Conservation (phyloP, 257 asterid genomes). For the Catharanthus roseus region DNA sequence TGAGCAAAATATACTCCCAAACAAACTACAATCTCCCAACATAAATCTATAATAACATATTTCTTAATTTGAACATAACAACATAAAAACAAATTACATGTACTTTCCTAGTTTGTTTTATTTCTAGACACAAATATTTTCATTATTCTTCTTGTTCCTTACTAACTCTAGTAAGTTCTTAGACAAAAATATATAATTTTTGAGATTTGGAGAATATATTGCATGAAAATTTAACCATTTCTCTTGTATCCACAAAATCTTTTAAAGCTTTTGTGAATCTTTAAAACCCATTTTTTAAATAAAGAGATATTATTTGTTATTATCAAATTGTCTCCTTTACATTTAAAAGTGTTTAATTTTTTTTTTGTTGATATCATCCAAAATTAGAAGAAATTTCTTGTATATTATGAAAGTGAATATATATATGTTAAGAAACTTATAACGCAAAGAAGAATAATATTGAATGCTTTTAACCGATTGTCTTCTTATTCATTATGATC, state of each 20-base stretch:
- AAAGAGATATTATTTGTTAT: background rate
- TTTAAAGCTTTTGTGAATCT: slow-evolving; percentile 6
- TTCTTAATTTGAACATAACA: slow-evolving; percentile 2
- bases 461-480: too few relatives aligned
- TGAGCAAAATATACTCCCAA: slow-evolving; percentile 24
- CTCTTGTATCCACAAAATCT: background rate
- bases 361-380: too few relatives aligned
- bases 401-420: too few relatives aligned
- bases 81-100: slow-evolving; percentile 14
- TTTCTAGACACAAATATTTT: slow-evolving; percentile 8
- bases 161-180: background rate
- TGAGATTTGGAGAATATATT: slow-evolving; percentile 17
- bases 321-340: too few relatives aligned
- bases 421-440: too few relatives aligned
- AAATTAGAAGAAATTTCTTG: too few relatives aligned
- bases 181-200: background rate
- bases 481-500: too few relatives aligned
- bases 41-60: slow-evolving; percentile 17
- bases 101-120: slow-evolving; percentile 13
- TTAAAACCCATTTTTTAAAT: background rate
- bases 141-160: slow-evolving; percentile 15
- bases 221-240: background rate
- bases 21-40: slow-evolving; percentile 29
- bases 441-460: too few relatives aligned
- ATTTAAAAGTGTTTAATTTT: too few relatives aligned